Conservation (phyloP, 768 basidiomycete genomes). For the Fomitopsis serialis region DNA sequence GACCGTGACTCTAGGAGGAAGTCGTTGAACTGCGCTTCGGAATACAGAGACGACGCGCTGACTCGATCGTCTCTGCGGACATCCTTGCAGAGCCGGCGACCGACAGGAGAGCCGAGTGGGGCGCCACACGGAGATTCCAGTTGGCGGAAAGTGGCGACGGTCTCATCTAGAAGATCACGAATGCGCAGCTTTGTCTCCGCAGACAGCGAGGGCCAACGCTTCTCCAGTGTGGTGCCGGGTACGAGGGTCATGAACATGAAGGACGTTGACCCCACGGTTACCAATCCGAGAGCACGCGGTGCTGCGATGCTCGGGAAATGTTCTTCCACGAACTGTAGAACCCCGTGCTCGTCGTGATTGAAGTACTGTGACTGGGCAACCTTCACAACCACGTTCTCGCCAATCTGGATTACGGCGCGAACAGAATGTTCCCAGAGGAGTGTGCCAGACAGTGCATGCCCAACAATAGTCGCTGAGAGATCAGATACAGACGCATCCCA, state of each 20-base stretch:
- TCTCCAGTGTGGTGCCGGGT: conserved; percentile 13
- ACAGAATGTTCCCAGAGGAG: conserved; percentile 4
- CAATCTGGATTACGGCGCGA: conserved; percentile 8
- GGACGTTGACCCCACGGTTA: background rate
- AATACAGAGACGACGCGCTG: conserved; percentile 6
- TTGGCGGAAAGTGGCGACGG: background rate
- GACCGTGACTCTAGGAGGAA: conserved; percentile 7
- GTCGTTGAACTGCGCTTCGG: conserved; percentile 10
- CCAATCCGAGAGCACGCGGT: conserved; percentile 1
- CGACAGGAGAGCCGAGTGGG: conserved; percentile 8
- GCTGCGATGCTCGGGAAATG: background rate
- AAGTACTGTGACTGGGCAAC: conserved; percentile 7
- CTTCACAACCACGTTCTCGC: conserved; percentile 8
- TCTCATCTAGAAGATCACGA: conserved; percentile 1
- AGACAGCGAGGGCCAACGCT: conserved; percentile 9
- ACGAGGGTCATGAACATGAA: conserved; percentile 13
- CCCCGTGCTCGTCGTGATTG: conserved; percentile 8
- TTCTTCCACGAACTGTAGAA: conserved; percentile 10
- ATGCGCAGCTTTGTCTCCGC: conserved; percentile 5
- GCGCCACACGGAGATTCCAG: background rate
- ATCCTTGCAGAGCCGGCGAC: conserved; percentile 9
- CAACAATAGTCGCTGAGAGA: background rate
- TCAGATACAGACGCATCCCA: background rate
- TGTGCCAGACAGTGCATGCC: background rate
- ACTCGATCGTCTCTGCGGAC: conserved; percentile 1